A percentile compares a stretch with the other conserved stretches of the same genome.
These are phyloP conservation scores for Lentinula raphanica DNA, from an alignment of 768 basidiomycete genomes.

Conservation along the genomic window DNA sequence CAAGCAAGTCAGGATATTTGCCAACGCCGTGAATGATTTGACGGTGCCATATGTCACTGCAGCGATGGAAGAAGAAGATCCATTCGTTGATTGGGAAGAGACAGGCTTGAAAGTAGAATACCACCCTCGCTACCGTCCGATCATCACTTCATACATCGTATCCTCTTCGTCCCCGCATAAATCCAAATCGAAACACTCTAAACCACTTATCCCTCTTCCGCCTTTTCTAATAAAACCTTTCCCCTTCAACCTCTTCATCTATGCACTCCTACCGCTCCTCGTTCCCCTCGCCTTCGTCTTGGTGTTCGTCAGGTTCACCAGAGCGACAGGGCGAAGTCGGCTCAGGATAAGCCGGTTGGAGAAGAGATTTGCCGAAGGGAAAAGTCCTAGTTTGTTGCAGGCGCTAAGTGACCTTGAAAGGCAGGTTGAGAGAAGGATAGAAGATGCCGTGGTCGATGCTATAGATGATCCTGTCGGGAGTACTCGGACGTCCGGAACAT, in stretches of 20 bases:
- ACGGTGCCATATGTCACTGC: conserved; percentile 35
- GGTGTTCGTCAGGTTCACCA: conserved; percentile 47
- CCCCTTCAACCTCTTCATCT: conserved; percentile 33
- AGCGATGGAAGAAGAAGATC: conserved; percentile 31
- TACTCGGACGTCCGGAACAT: not conserved
- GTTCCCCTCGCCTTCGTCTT: conserved; percentile 56
- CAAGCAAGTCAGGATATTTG: conserved; percentile 50
- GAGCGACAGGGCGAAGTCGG: conserved; percentile 55
- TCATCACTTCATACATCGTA: not conserved
- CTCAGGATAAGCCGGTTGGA: conserved; percentile 63
- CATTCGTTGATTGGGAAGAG: conserved; percentile 31
- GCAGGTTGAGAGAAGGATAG: conserved; percentile 54
- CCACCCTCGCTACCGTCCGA: not conserved
- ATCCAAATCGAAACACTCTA: not conserved
- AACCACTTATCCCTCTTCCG: not conserved
- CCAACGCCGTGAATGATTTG: conserved; percentile 41
- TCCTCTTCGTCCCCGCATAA: not conserved
- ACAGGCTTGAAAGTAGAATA: conserved; percentile 31
- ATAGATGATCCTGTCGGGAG: conserved; percentile 37
- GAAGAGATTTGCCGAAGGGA: conserved; percentile 38
- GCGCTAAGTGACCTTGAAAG: conserved; percentile 25
- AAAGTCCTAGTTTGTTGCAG: conserved; percentile 38
- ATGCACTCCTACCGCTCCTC: conserved; percentile 56
- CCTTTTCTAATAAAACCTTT: not conserved
- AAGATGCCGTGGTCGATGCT: conserved; percentile 55